A percentile compares a stretch with the other conserved stretches of the same genome.
phyloP scores from a whole-genome alignment of 306 rosid genomes.

The Begonia masoniana region DNA sequence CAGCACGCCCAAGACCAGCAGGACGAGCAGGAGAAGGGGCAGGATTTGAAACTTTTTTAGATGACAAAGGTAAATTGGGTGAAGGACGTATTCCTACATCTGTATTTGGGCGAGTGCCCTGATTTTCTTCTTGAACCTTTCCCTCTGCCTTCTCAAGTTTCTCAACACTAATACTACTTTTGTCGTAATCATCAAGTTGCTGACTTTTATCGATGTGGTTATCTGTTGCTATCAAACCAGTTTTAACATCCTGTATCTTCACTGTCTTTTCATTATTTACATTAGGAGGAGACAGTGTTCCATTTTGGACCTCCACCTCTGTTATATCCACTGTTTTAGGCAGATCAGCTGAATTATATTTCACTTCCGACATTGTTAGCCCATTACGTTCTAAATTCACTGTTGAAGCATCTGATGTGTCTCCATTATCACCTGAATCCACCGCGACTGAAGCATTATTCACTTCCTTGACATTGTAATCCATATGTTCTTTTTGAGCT shows the following conservation, averaged over 20 bases:
- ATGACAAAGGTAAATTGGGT: slow-evolving; percentile 23
- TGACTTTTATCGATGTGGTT: slow-evolving; percentile 12
- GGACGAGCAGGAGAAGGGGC: slow-evolving; percentile 51
- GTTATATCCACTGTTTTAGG: slow-evolving; percentile 11
- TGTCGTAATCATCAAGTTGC: slow-evolving; percentile 22
- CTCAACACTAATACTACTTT: neutral
- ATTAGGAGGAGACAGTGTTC: slow-evolving; percentile 10
- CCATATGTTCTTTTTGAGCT: slow-evolving; percentile 12
- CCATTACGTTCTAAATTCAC: slow-evolving; percentile 14
- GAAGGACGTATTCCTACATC: slow-evolving; percentile 20
- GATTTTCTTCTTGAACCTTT: slow-evolving; percentile 22
- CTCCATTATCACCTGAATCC: slow-evolving; percentile 6
- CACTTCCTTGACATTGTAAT: slow-evolving; percentile 14
- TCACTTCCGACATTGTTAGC: slow-evolving; percentile 16
- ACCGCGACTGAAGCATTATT: slow-evolving; percentile 9
- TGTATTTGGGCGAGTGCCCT: slow-evolving; percentile 19
- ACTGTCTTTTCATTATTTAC: slow-evolving; percentile 18
- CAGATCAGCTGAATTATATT: slow-evolving; percentile 18
- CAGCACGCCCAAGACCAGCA: slow-evolving; percentile 84
- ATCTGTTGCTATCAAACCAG: slow-evolving; percentile 16
- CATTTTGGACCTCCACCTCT: slow-evolving; percentile 8
- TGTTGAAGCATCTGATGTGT: neutral
- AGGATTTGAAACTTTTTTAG: slow-evolving; percentile 33
- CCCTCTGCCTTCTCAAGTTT: slow-evolving; percentile 22
- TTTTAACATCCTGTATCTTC: slow-evolving; percentile 14